Evolutionary conservation across 176 grass and related monocot genomes (phyloP).

Genomic region (Aegilops speltoides): DNA sequence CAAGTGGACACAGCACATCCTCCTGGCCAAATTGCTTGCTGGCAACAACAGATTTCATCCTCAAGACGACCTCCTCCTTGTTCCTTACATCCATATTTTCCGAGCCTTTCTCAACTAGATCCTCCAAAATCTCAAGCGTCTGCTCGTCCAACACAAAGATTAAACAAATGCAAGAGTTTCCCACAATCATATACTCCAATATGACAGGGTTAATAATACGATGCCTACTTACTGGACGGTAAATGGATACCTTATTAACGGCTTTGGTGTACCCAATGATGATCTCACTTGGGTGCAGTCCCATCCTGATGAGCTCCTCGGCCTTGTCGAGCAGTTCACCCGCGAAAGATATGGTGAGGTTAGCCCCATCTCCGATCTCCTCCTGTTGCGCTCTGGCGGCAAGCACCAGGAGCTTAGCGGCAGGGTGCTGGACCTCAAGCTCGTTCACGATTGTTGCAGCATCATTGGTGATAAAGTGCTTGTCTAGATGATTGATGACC

Average conservation of each 20-base stretch:
- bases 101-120: conserved; percentile 82
- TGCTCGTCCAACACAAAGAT: conserved; percentile 8
- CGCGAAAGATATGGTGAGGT: conserved; percentile 90
- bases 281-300: conserved; percentile 93
- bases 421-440: conserved; percentile 86
- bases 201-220: not conserved
- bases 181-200: not conserved
- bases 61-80: conserved; percentile 75
- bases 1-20: conserved; percentile 80
- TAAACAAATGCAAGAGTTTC: not conserved
- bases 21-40: conserved; percentile 94
- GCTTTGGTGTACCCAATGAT: conserved; percentile 89
- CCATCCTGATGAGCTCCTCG: conserved; percentile 95
- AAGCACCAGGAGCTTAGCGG: conserved; percentile 86
- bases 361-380: conserved; percentile 86
- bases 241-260: conserved; percentile 61
- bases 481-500: conserved; percentile 93
- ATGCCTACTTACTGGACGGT: not conserved
- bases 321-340: conserved; percentile 88
- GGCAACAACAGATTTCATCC: conserved; percentile 90
- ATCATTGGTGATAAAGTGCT: conserved; percentile 76
- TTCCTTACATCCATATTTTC: conserved; percentile 91
- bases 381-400: conserved; percentile 81
- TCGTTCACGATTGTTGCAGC: conserved; percentile 84
- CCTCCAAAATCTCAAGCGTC: conserved; percentile 70